Evolutionary conservation across 768 basidiomycete genomes (phyloP).

Genomic region (Cystofilobasidium capitatum): DNA sequence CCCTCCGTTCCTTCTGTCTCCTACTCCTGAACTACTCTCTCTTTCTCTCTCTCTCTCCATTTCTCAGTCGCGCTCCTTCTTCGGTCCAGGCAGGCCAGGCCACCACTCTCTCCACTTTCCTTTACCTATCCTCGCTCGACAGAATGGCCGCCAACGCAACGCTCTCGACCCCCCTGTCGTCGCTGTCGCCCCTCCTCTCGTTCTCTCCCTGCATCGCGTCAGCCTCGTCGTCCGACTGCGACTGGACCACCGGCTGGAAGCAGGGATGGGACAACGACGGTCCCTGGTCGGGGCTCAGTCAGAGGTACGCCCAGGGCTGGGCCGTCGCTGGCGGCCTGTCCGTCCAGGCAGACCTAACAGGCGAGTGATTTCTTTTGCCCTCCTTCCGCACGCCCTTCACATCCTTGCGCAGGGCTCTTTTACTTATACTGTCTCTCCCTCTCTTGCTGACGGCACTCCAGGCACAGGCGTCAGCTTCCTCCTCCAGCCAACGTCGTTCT

Average conservation of each 20-base stretch:
- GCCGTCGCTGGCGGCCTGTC: background rate
- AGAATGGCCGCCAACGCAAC: background rate
- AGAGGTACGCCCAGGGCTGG: conserved; percentile 19
- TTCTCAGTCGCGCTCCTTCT: too few relatives aligned
- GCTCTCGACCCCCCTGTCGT: conserved; percentile 1
- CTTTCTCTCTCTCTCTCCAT: too few relatives aligned
- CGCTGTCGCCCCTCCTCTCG: conserved; percentile 14
- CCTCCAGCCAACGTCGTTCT: background rate
- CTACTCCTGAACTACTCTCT: too few relatives aligned
- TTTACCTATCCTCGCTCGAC: background rate
- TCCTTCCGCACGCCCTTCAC: too few relatives aligned
- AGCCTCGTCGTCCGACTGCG: background rate
- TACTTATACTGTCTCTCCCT: background rate
- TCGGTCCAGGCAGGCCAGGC: too few relatives aligned
- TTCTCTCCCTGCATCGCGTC: conserved; percentile 13
- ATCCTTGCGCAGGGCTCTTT: background rate
- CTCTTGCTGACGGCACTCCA: background rate
- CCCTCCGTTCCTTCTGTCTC: too few relatives aligned
- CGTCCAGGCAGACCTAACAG: conserved; percentile 5
- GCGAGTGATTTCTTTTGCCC: too few relatives aligned
- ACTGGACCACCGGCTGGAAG: conserved; percentile 10
- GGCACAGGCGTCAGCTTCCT: conserved; percentile 13
- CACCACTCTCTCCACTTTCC: background rate
- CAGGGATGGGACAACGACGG: conserved; percentile 21
- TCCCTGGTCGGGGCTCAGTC: background rate